These are phyloP conservation scores for Agroathelia rolfsii DNA, from an alignment of 1,284 basidiomycete genomes.

Conservation along the genomic window DNA sequence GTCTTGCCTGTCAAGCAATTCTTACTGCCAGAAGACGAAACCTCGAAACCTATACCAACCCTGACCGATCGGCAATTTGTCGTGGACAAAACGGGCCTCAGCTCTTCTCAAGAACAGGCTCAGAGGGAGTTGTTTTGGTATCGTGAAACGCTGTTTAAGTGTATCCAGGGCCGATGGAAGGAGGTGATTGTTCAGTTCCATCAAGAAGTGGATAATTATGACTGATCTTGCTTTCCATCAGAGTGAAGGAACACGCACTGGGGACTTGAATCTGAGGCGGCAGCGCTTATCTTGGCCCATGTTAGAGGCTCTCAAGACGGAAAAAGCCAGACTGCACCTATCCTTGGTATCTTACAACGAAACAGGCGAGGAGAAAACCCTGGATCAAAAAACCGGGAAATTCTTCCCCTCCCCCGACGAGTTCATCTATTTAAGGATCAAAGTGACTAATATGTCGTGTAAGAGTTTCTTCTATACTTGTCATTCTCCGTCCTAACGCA, in stretches of 20 bases:
- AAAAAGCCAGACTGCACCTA: slow-evolving; percentile 52
- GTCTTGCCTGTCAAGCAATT: slow-evolving; percentile 72
- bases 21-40: slow-evolving; percentile 44
- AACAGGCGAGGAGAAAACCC: slow-evolving; percentile 18
- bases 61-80: slow-evolving; percentile 89
- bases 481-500: slow-evolving; percentile 8
- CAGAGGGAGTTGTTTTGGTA: slow-evolving; percentile 90
- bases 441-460: slow-evolving; percentile 56
- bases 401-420: slow-evolving; percentile 42
- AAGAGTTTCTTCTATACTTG: slow-evolving; percentile 14
- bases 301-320: slow-evolving; percentile 62
- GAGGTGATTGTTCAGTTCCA: slow-evolving; percentile 44
- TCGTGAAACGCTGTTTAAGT: slow-evolving; percentile 72
- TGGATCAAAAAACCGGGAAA: slow-evolving; percentile 25
- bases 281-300: slow-evolving; percentile 70
- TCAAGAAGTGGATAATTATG: too few relatives aligned
- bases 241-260: slow-evolving; percentile 67
- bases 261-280: slow-evolving; percentile 65
- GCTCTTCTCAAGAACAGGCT: slow-evolving; percentile 44
- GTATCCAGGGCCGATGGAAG: slow-evolving; percentile 66
- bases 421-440: slow-evolving; percentile 46
- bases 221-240: slow-evolving; percentile 21
- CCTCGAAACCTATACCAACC: slow-evolving; percentile 68
- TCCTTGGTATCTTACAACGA: slow-evolving; percentile 31
- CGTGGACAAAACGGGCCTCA: slow-evolving; percentile 63